Percentiles rank a stretch among this genome's conserved stretches.
Evolutionary conservation across 164 flowering plant genomes (phyloP).

Genomic region (Houttuynia cordata): DNA sequence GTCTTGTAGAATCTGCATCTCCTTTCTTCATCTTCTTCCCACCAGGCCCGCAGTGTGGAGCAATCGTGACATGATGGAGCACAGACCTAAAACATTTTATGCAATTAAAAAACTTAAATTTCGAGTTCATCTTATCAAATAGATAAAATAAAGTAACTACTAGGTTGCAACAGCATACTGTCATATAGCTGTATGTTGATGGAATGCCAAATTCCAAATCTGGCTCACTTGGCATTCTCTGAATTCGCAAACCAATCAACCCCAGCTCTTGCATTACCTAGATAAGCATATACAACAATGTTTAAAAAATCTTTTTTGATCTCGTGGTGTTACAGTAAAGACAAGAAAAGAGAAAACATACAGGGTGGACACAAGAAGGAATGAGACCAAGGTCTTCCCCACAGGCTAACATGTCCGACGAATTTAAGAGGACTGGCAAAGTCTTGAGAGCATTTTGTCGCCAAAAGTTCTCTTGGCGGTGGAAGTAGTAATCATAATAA

Average conservation of each 20-base stretch:
- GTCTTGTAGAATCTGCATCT: slow-evolving; percentile 49
- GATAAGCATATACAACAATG: slow-evolving; percentile 4
- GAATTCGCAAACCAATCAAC: slow-evolving; percentile 84
- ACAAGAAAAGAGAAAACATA: slow-evolving; percentile 20
- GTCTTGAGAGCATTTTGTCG: slow-evolving; percentile 88
- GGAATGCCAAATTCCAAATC: slow-evolving; percentile 91
- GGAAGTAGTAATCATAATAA: slow-evolving; percentile 87
- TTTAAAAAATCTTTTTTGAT: slow-evolving; percentile 1
- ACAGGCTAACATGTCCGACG: slow-evolving; percentile 97
- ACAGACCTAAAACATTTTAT: slow-evolving; percentile 47
- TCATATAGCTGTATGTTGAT: slow-evolving; percentile 85
- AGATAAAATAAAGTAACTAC: not conserved
- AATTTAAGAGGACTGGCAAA: slow-evolving; percentile 79
- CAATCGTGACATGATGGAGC: slow-evolving; percentile 99
- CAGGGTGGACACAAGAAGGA: slow-evolving; percentile 96
- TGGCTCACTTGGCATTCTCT: slow-evolving; percentile 95
- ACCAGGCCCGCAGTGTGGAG: slow-evolving; percentile 98
- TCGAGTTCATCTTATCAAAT: no score
- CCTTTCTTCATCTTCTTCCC: slow-evolving; percentile 98
- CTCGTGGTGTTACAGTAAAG: not conserved
- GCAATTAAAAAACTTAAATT: not conserved
- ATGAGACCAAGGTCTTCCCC: slow-evolving; percentile 98
- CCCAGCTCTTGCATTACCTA: slow-evolving; percentile 99
- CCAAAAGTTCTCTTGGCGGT: slow-evolving; percentile 91
- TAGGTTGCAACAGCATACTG: slow-evolving; percentile 32